A percentile compares a stretch with the other conserved stretches of the same genome.
These are phyloP conservation scores for Hymenoscyphus fraxineus DNA, from an alignment of 2,329 filamentous ascomycete species.

Conservation along the genomic window DNA sequence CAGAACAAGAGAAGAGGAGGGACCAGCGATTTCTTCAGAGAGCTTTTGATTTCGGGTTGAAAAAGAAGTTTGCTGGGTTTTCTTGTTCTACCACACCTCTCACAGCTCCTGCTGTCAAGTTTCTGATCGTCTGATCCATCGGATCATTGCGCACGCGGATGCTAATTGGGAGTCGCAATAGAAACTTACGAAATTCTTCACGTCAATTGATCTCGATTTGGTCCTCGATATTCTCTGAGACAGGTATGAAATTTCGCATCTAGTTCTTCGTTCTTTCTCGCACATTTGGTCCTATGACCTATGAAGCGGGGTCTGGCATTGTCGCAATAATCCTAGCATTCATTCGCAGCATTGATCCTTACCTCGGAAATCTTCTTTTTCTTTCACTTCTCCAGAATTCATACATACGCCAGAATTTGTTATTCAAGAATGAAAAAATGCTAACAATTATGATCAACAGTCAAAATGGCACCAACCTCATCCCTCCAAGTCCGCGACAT, in stretches of 20 bases:
- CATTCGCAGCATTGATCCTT: not conserved
- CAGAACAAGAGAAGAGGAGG: not conserved
- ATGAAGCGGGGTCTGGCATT: not conserved
- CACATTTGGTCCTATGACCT: not conserved
- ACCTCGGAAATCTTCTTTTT: not conserved
- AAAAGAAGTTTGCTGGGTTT: not conserved
- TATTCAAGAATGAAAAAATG: not conserved
- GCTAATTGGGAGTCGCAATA: not conserved
- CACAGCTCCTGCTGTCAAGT: not conserved
- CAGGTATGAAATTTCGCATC: not conserved
- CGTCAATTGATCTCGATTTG: not conserved
- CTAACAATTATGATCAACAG: not conserved
- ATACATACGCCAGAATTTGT: not conserved
- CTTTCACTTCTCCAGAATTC: too few species aligned
- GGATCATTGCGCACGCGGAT: not conserved
- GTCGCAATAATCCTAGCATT: not conserved
- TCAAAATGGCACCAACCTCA: constrained; percentile 10
- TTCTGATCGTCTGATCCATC: not conserved
- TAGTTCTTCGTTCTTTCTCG: not conserved
- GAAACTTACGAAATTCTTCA: not conserved
- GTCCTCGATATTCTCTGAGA: not conserved
- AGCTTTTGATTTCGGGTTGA: not conserved
- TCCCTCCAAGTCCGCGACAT: constrained; percentile 8
- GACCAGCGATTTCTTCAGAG: not conserved
- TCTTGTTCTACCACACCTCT: not conserved